Base-by-base conservation (phyloP, 2,329 filamentous ascomycete species). In the Aspergillus felis region DNA sequence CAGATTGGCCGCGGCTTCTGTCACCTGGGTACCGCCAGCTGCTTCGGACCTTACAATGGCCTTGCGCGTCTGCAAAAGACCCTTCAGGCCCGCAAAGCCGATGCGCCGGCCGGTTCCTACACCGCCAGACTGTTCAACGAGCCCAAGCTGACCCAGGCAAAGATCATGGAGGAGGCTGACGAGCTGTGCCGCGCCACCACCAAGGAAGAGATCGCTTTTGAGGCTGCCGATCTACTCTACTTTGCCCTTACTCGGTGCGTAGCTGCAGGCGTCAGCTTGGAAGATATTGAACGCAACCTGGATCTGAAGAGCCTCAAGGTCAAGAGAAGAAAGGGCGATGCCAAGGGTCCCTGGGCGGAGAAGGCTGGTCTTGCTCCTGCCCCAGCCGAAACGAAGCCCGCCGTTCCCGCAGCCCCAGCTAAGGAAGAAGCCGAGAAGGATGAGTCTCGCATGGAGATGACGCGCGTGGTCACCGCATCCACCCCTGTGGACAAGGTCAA, bases 81-180 rank as follows among this genome's bases (percentile, higher is more conserved):
- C 0, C 82, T 99, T 14, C 80, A 89, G 62, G 88, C 87, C 44
- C 87, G 94, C 66, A 96, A 94, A 73, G 77, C 83, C 46, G 91
- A 89, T 20, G 92, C 93, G 0, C 93, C 94, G 0, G 83, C 84
- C 63, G 93, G 92, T 1, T 99, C 94, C 12, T 99, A 99, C 75
- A 99, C 94, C 4, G 91, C 92, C 20, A 84, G 93, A 35, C 80
- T 99, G 1, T 99, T 97, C 80, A 92, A 88, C 20, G 94, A 99
- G 62, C 85, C 91, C 66, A 92, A 95, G 73, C 83, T 99, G 55
- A 78, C 97, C 54, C 84, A 90, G 47, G 94, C 94, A 3, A 99
- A 99, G 82, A 97, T 99, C 56, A 95, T 97, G 87, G 94, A 99
- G 75, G 94, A 99, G 74, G 94, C 94, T 0, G 90, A 95, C 69